phyloP scores from a whole-genome alignment of 371 early-diverging fungal genomes.

The Nosema muscidifuracis region DNA sequence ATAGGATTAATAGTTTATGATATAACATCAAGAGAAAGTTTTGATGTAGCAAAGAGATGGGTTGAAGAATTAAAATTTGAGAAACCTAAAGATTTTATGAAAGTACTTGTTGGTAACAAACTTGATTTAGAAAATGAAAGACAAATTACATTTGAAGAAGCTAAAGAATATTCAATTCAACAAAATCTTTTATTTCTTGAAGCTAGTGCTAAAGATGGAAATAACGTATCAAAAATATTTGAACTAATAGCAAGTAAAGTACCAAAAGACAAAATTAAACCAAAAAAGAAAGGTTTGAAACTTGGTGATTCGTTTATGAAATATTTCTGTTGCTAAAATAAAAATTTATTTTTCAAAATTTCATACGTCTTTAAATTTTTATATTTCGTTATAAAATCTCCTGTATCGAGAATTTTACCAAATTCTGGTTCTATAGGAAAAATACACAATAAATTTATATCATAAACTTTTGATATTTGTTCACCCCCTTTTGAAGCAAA shows the following conservation, averaged over 20 bases:
- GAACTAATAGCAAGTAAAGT: conserved; percentile 55
- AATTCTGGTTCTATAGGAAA: conserved; percentile 39
- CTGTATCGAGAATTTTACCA: conserved; percentile 34
- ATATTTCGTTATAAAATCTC: conserved; percentile 18
- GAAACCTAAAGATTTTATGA: conserved; percentile 85
- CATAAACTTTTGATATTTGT: conserved; percentile 46
- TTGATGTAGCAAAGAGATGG: conserved; percentile 84
- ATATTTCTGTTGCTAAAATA: conserved; percentile 51
- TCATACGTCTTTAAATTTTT: neutral
- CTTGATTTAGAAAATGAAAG: conserved; percentile 86
- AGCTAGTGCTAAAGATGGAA: conserved; percentile 81
- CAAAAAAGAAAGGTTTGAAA: conserved; percentile 14
- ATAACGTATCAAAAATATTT: conserved; percentile 70
- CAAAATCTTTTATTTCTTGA: conserved; percentile 78
- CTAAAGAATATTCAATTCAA: conserved; percentile 73
- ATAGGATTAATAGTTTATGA: conserved; percentile 97
- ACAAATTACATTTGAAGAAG: conserved; percentile 77
- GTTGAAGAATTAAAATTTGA: conserved; percentile 91
- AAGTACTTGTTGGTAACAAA: conserved; percentile 98
- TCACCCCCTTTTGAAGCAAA: conserved; percentile 59
- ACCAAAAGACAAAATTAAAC: conserved; percentile 50
- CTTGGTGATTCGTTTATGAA: conserved; percentile 28
- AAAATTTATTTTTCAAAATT: conserved; percentile 12
- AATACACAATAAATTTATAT: conserved; percentile 41
- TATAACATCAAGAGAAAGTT: conserved; percentile 86